A percentile compares a stretch with the other conserved stretches of the same genome.
Conservation (phyloP, 176 grass and related monocot species). For the Puya raimondii region DNA sequence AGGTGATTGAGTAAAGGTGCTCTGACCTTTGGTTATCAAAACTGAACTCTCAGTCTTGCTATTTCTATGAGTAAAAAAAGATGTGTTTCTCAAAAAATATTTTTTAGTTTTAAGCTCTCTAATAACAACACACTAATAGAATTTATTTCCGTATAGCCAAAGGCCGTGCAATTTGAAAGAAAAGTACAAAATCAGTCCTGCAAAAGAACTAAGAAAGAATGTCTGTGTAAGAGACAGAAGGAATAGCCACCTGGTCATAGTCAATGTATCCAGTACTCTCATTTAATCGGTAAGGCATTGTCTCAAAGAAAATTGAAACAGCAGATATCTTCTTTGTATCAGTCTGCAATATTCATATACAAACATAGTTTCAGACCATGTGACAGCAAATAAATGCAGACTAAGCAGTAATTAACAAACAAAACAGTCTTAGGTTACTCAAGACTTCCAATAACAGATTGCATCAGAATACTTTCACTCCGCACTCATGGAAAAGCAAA, state of each 20-base stretch:
- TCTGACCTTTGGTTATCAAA: background rate
- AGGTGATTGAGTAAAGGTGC: background rate
- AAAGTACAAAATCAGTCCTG: background rate
- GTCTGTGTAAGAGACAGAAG: constrained; percentile 6
- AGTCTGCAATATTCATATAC: constrained; percentile 53
- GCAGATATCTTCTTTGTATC: constrained; percentile 99
- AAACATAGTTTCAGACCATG: constrained; percentile 8
- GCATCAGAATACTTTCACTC: too few relatives aligned
- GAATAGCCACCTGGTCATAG: constrained; percentile 70
- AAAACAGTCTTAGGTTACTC: background rate
- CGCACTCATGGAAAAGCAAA: too few relatives aligned
- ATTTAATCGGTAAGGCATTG: constrained; percentile 96
- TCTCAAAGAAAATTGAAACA: constrained; percentile 98
- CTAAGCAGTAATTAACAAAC: background rate
- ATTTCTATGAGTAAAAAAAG: background rate
- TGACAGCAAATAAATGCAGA: constrained; percentile 8
- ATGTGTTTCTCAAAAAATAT: background rate
- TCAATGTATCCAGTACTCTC: constrained; percentile 99
- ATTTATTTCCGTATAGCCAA: too few relatives aligned
- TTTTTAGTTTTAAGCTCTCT: background rate
- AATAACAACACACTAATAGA: background rate
- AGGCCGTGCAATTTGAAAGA: background rate
- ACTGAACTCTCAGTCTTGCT: background rate
- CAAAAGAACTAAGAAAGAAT: background rate
- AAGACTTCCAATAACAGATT: too few relatives aligned